Percentiles rank a stretch among this genome's conserved stretches.
Conservation (phyloP, 208 protist genomes). For the Angomonas deanei region DNA sequence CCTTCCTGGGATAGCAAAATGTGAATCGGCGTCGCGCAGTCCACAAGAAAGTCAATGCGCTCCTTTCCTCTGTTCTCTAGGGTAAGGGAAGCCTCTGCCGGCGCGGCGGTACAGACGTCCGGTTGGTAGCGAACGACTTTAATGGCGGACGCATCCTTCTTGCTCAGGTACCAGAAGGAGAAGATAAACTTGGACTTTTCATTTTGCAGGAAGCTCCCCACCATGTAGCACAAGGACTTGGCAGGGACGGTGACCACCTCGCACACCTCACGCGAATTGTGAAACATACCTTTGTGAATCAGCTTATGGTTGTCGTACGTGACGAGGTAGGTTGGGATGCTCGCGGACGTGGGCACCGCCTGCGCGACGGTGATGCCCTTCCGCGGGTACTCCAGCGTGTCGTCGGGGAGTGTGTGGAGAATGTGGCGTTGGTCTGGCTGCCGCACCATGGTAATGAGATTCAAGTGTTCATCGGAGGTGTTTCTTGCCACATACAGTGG, state of each 20-base stretch:
- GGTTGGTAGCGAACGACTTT: slow-evolving; percentile 23
- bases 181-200: slow-evolving; percentile 50
- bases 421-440: slow-evolving; percentile 51
- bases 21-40: slow-evolving; percentile 47
- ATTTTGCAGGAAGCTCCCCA: slow-evolving; percentile 30
- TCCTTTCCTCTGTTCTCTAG: slow-evolving; percentile 32
- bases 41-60: slow-evolving; percentile 54
- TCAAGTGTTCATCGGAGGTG: slow-evolving; percentile 18
- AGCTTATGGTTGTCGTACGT: slow-evolving; percentile 57
- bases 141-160: slow-evolving; percentile 14
- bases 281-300: slow-evolving; percentile 30
- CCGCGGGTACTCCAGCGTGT: slow-evolving; percentile 29
- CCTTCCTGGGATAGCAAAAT: slow-evolving; percentile 46
- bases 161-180: slow-evolving; percentile 45
- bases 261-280: slow-evolving; percentile 31
- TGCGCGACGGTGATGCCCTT: slow-evolving; percentile 32
- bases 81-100: slow-evolving; percentile 31
- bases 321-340: slow-evolving; percentile 43
- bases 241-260: slow-evolving; percentile 42
- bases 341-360: slow-evolving; percentile 2
- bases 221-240: slow-evolving; percentile 50
- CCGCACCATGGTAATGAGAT: slow-evolving; percentile 46
- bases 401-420: slow-evolving; percentile 26
- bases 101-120: slow-evolving; percentile 28
- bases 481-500: slow-evolving; percentile 60